Evolutionary conservation across 805 yeast species (phyloP).

Genomic region (Ascoidea asiatica): DNA sequence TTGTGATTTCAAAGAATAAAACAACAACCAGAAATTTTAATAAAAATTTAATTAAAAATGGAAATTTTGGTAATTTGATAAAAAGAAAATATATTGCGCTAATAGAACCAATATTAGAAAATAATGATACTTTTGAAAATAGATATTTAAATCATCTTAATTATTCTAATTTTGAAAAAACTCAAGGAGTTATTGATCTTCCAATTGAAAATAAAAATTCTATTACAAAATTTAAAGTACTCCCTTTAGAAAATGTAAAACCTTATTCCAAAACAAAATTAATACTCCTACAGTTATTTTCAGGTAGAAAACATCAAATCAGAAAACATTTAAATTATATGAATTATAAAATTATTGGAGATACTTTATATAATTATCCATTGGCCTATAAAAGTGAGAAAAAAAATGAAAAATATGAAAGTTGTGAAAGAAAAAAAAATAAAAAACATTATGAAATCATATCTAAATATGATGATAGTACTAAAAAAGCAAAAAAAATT

Average conservation of each 20-base stretch:
- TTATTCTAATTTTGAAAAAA: neutral
- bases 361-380: constrained; percentile 1
- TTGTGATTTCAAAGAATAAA: constrained; percentile 21
- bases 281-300: constrained; percentile 18
- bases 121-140: neutral
- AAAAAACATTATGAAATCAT: no score
- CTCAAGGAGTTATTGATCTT: constrained; percentile 1
- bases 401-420: no score
- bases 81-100: constrained; percentile 23
- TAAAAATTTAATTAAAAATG: constrained; percentile 20
- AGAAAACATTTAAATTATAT: constrained; percentile 19
- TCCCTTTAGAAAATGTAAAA: constrained; percentile 6
- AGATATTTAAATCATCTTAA: neutral
- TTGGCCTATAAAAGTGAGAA: neutral
- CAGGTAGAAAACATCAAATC: constrained; percentile 29
- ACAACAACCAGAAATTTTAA: constrained; percentile 20
- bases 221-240: constrained; percentile 9
- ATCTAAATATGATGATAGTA: no score
- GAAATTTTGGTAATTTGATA: constrained; percentile 21
- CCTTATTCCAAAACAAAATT: constrained; percentile 8
- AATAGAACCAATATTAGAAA: constrained; percentile 1
- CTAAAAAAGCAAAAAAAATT: neutral
- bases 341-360: constrained; percentile 18
- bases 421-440: no score
- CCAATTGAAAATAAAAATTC: constrained; percentile 8